Base-by-base conservation (phyloP, 441 rosid genomes). In the Erodium trifolium region DNA sequence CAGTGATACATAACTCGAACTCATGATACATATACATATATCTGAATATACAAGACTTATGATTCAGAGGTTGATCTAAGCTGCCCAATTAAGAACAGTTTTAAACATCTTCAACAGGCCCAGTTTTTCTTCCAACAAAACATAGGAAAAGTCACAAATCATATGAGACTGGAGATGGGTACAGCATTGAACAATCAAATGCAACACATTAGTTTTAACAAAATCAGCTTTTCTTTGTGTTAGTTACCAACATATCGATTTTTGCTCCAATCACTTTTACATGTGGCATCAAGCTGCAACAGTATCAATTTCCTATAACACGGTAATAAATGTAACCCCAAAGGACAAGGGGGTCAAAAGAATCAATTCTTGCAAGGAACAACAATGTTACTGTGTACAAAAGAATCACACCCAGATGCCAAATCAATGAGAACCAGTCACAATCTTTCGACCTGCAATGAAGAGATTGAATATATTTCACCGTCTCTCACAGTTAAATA, bases 341-440 rank as follows among this genome's bases (percentile, higher is more conserved):
- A 10, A 29, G 10, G 6, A 43, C 49, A 71, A 68, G 27, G 27
- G 81, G 77, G 71, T 71, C 17, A 18, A 78, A 77, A 82, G 82
- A 82, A 78, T 79, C 63, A 70, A 49, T 16, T 14, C 57, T 49
- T 49, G 5, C 57, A 49, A 41, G 47, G 47, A 41, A 6, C 47
- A 7, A 41, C 47, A 41, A 41, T 49, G 57, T 49, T 49, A 49
- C 17, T 49, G 57, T 49, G 11, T 49, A 49, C 57, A 41, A 49
- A 49, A 49, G 57, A 49, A 49, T 49, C 47, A 41, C 57, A 12
- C 57, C 16, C 5, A 13, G 57, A 49, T 12, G 57, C 57, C 14
- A 49, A 49, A n/a, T 49, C 57, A 49, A n/a, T 49, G 17, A 49
- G 17, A 49, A 49, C 57, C 57, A 2, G 17, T 49, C 47, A 7